Percentiles rank a stretch among this genome's conserved stretches.
These are phyloP conservation scores for Pythium plurisporium DNA, from an alignment of 352 stramenopile genomes.

Conservation along the genomic window DNA sequence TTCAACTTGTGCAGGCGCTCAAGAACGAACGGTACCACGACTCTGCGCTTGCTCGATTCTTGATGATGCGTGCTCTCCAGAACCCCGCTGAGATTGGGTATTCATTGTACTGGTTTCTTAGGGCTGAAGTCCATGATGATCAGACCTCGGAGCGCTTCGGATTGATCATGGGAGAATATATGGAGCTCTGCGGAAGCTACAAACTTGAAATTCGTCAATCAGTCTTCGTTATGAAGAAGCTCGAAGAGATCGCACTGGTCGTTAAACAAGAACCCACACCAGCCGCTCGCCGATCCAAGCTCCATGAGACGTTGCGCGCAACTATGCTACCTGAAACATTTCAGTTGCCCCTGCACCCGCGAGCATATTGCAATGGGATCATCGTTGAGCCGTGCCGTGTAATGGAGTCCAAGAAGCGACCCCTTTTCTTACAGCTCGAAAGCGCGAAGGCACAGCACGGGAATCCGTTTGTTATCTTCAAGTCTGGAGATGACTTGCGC, in stretches of 20 bases:
- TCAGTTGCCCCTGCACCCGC: conserved; percentile 82
- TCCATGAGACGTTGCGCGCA: conserved; percentile 49
- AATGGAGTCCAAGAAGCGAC: conserved; percentile 93
- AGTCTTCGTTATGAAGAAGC: conserved; percentile 89
- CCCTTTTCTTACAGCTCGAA: conserved; percentile 85
- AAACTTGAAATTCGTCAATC: conserved; percentile 88
- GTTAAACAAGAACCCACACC: conserved; percentile 57
- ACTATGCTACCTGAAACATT: conserved; percentile 81
- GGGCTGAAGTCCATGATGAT: conserved; percentile 60
- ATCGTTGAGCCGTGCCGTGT: conserved; percentile 83
- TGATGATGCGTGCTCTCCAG: conserved; percentile 66
- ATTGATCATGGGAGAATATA: conserved; percentile 70
- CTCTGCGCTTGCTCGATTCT: conserved; percentile 68
- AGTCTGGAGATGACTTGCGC: conserved; percentile 90
- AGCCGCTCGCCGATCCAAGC: conserved; percentile 36
- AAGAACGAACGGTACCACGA: conserved; percentile 86
- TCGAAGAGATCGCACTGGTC: conserved; percentile 65
- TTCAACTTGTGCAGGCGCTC: conserved; percentile 81
- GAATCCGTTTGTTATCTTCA: conserved; percentile 86
- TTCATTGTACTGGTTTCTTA: conserved; percentile 80
- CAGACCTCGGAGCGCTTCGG: conserved; percentile 63
- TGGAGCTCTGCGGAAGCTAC: conserved; percentile 86
- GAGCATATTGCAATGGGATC: conserved; percentile 74
- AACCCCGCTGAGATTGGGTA: conserved; percentile 81
- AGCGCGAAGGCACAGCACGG: conserved; percentile 60